Evolutionary conservation across 176 grass and related monocot species (phyloP).

Genomic region (Typha latifolia): DNA sequence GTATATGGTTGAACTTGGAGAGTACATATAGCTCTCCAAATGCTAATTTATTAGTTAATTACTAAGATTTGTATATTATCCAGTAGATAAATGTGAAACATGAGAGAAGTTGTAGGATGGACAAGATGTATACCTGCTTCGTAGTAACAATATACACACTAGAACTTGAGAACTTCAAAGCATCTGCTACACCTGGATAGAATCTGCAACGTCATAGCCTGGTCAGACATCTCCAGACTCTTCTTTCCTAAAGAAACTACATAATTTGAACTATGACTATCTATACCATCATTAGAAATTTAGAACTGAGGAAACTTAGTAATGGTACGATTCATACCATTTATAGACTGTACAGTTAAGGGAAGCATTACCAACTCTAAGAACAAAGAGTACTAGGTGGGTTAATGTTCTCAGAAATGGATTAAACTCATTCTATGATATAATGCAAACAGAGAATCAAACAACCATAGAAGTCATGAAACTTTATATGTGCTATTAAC

Average conservation of each 20-base stretch:
- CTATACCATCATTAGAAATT: not conserved
- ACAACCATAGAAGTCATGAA: too few species aligned
- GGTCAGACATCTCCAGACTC: not conserved
- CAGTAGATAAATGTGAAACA: too few species aligned
- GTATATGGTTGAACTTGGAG: too few species aligned
- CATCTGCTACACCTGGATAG: slow-evolving; percentile 83
- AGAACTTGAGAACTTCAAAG: slow-evolving; percentile 88
- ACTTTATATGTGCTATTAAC: too few species aligned
- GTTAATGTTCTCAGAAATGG: too few species aligned
- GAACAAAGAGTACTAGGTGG: not conserved
- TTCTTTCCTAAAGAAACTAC: not conserved
- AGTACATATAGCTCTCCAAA: too few species aligned
- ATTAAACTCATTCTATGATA: too few species aligned
- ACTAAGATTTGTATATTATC: too few species aligned
- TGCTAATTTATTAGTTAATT: too few species aligned
- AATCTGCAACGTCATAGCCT: slow-evolving; percentile 42
- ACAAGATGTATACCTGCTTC: slow-evolving; percentile 55
- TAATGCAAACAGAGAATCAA: too few species aligned
- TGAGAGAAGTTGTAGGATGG: not conserved
- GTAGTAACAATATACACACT: slow-evolving; percentile 92
- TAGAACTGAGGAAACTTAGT: not conserved
- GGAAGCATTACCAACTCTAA: not conserved
- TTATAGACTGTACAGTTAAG: not conserved
- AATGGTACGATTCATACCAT: not conserved
- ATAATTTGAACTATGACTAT: not conserved